Evolutionary conservation across 2,329 filamentous ascomycete species (phyloP).

Genomic region (Penicillium palitans): DNA sequence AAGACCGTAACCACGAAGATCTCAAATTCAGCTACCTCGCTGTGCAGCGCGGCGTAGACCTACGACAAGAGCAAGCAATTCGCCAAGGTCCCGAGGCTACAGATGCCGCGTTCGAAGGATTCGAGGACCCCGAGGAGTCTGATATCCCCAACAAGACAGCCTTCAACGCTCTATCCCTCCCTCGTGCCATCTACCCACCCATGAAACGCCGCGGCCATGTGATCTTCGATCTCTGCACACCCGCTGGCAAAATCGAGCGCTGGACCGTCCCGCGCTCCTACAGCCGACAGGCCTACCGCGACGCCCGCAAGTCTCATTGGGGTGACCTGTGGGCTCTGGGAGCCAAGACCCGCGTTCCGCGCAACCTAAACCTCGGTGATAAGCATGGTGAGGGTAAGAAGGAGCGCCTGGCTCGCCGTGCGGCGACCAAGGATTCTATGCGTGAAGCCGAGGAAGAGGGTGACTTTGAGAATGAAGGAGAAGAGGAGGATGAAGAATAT

Average conservation of each 20-base stretch:
- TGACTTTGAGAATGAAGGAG: constrained; percentile 28
- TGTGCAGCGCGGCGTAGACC: constrained; percentile 72
- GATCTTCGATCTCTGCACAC: constrained; percentile 86
- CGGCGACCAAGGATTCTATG: constrained; percentile 28
- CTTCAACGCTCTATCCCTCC: constrained; percentile 66
- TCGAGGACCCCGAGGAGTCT: constrained; percentile 51
- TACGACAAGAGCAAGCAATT: constrained; percentile 46
- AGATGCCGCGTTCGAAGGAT: constrained; percentile 70
- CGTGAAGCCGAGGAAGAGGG: constrained; percentile 22
- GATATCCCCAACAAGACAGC: constrained; percentile 12
- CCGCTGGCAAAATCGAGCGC: constrained; percentile 79
- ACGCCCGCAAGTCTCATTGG: constrained; percentile 87
- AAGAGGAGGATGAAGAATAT: constrained; percentile 29
- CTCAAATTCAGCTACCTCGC: constrained; percentile 87
- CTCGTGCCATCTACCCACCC: constrained; percentile 74
- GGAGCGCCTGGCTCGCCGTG: constrained; percentile 41
- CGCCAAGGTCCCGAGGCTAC: constrained; percentile 60
- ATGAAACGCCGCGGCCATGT: constrained; percentile 88
- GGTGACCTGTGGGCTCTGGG: constrained; percentile 95
- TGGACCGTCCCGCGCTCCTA: constrained; percentile 89
- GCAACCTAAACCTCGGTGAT: constrained; percentile 62
- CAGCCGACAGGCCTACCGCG: constrained; percentile 79
- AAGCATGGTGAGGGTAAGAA: constrained; percentile 44
- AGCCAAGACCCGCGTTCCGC: constrained; percentile 74
- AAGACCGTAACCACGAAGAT: constrained; percentile 80